Conservation (phyloP, 192 early-diverging fungal species). For the Gonapodya sp. region DNA sequence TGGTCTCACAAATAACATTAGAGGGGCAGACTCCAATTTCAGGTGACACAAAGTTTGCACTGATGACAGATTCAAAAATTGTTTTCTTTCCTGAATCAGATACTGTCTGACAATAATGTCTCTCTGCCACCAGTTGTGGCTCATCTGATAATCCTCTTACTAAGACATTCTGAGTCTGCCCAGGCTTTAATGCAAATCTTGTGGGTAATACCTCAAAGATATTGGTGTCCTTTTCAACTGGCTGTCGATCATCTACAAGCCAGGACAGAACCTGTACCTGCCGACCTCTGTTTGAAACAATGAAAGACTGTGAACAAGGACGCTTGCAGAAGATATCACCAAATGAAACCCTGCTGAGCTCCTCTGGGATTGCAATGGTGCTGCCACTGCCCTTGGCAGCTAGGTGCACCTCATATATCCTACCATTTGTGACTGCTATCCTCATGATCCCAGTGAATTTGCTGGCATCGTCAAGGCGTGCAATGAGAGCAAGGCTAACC, state of each 20-base stretch:
- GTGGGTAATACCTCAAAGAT: neutral
- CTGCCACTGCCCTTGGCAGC: conserved; percentile 40
- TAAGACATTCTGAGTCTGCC: neutral
- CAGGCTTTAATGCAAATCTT: neutral
- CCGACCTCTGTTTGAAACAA: conserved; percentile 36
- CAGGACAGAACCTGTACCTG: conserved; percentile 41
- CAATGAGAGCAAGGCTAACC: conserved; percentile 27
- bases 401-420: conserved; percentile 37
- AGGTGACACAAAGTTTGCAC: neutral
- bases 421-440: conserved; percentile 22
- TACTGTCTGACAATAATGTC: neutral
- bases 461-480: conserved; percentile 41
- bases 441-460: conserved; percentile 51
- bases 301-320: conserved; percentile 34
- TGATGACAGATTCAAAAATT: neutral
- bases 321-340: conserved; percentile 47
- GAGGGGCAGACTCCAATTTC: neutral
- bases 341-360: conserved; percentile 34
- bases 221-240: neutral
- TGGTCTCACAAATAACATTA: neutral
- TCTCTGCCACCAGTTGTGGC: neutral
- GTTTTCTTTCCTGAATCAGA: neutral
- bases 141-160: neutral
- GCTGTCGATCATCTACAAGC: conserved; percentile 25
- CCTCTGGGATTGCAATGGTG: conserved; percentile 41